Base-by-base conservation (phyloP, 768 basidiomycete genomes). In the Pseudohyphozyma bogoriensis region DNA sequence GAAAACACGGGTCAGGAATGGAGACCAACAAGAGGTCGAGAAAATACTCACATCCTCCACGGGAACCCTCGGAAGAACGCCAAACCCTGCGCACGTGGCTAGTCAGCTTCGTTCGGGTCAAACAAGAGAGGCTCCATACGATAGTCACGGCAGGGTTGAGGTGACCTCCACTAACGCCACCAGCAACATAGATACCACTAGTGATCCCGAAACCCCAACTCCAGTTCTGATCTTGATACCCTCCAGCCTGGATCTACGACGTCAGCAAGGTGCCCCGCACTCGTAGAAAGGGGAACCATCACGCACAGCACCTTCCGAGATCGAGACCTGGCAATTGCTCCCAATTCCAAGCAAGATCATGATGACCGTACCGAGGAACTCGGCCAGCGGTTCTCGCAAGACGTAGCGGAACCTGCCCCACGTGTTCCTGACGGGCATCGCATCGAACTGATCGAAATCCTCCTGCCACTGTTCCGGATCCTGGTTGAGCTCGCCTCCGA, bases 61-160 rank as follows among this genome's bases (percentile, higher is more conserved):
- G 64, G 64, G 56, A 65, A 65, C 3, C 64, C 64, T 8, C 64
- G 56, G 28, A 65, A 65, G 1, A 60, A 1, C 18, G 64, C 64
- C n/a, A 65, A 54, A 0, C 40, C 37, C 37, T 37, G 37, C 37
- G 37, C 37, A 37, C 11, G 37, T 37, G 18, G 37, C n/a, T 37
- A 37, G 10, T 37, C 37, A 37, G 37, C 37, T 18, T 18, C 37
- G 37, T 10, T 18, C 18, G 11, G 37, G 10, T 10, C 37, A 37
- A 37, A 37, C 11, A 10, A 37, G 37, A 37, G 37, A 18, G 37
- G 37, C 11, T 10, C 11, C 37, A 37, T 42, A 42, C 45, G 33
- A 65, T 31, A 1, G 64, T 61, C 1, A 65, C 50, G 3, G 56
- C 57, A 0, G 64, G 64, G 33, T 65, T 65, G 18, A 50, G 36